Evolutionary conservation across 768 basidiomycete genomes (phyloP).

Genomic region (Lactarius trivialis): DNA sequence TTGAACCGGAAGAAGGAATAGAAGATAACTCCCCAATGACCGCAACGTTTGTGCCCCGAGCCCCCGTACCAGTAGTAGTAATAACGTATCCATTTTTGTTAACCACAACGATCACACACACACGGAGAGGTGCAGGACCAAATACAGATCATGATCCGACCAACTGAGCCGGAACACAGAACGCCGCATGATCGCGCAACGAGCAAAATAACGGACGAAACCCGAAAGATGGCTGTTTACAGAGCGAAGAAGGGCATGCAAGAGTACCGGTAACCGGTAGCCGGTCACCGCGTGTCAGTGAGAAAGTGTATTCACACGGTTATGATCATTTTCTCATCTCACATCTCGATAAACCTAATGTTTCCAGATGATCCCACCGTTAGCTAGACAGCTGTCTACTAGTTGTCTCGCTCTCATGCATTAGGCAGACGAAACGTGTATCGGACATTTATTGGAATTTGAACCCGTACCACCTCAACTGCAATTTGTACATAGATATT

Average conservation of each 20-base stretch:
- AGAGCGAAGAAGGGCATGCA: background rate
- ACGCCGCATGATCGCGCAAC: background rate
- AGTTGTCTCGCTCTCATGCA: background rate
- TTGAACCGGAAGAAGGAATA: background rate
- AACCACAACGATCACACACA: background rate
- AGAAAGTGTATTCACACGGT: background rate
- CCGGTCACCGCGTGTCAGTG: background rate
- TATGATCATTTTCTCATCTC: background rate
- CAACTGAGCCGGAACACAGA: background rate
- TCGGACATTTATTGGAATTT: background rate
- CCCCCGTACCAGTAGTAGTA: background rate
- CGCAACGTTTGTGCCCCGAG: background rate
- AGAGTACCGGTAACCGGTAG: no score
- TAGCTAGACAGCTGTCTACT: background rate
- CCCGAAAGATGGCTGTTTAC: background rate
- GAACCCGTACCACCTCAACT: background rate
- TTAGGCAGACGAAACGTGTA: background rate
- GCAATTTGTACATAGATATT: slow-evolving; percentile 10
- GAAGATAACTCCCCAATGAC: background rate
- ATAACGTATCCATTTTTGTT: background rate
- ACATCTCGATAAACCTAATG: background rate
- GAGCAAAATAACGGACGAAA: background rate
- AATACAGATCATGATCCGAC: background rate
- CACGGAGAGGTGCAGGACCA: background rate
- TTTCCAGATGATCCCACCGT: no score